Conservation (phyloP, 129 eudicot species). For the Ambrosia artemisiifolia region DNA sequence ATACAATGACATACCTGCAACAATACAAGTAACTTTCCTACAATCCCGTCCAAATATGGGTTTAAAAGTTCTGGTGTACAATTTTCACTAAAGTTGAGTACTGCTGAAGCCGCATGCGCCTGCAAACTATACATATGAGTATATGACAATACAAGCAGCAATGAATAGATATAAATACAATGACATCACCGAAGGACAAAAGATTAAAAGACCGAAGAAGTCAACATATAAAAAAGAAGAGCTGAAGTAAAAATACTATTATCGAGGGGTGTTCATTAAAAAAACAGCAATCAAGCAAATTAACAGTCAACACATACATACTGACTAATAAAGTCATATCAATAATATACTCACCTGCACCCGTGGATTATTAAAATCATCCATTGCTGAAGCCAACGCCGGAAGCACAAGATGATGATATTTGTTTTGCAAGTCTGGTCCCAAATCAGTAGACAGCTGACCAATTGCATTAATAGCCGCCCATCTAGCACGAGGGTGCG, state of each 20-base stretch:
- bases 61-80: conserved; percentile 90
- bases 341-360: conserved; percentile 71
- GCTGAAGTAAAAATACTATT: too few relatives aligned
- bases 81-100: conserved; percentile 88
- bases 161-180: too few relatives aligned
- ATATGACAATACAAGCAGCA: not conserved
- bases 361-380: conserved; percentile 84
- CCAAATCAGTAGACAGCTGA: conserved; percentile 93
- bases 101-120: conserved; percentile 99
- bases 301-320: too few relatives aligned
- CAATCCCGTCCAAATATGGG: conserved; percentile 92
- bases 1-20: conserved; percentile 54
- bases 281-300: too few relatives aligned
- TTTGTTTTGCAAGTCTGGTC: conserved; percentile 88
- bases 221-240: too few relatives aligned
- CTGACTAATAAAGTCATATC: not conserved
- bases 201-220: too few relatives aligned
- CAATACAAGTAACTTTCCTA: conserved; percentile 72
- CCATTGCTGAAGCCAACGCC: conserved; percentile 87
- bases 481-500: conserved; percentile 97
- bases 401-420: conserved; percentile 83
- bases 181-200: too few relatives aligned
- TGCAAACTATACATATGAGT: conserved; percentile 32
- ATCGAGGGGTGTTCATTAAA: too few relatives aligned
- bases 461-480: conserved; percentile 98